Conservation (phyloP, 345 rosid species). For the Psidium friedrichsthalianum region DNA sequence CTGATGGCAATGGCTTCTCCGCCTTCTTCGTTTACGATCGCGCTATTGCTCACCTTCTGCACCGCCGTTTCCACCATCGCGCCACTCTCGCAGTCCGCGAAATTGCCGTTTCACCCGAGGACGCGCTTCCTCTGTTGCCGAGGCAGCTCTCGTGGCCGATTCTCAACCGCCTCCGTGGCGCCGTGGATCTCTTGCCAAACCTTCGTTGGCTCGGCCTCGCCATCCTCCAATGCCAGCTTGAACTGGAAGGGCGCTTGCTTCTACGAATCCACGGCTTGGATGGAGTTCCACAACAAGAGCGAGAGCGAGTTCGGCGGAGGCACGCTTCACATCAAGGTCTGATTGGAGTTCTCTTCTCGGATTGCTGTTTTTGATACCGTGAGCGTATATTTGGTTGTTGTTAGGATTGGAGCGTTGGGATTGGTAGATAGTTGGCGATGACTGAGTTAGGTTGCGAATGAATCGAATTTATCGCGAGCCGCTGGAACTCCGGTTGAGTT, state of each 20-base stretch:
- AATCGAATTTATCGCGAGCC: background rate
- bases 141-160: constrained; percentile 73
- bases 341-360: background rate
- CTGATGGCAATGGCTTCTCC: constrained; percentile 1
- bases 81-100: constrained; percentile 6
- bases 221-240: constrained; percentile 20
- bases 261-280: constrained; percentile 62
- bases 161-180: constrained; percentile 41
- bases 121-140: constrained; percentile 65
- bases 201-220: constrained; percentile 70
- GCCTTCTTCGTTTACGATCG: background rate
- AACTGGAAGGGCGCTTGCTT: constrained; percentile 97
- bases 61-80: background rate
- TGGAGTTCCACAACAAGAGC: constrained; percentile 80
- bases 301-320: constrained; percentile 85
- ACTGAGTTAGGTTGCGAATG: background rate
- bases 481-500: background rate
- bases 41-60: background rate
- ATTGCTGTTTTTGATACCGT: background rate
- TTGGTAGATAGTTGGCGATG: background rate
- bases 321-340: constrained; percentile 77
- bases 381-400: background rate
- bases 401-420: background rate
- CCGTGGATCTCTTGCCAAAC: constrained; percentile 71
- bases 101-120: constrained; percentile 56